Base-by-base conservation (phyloP, 305 asterid genomes). In the Rubia tinctorum region DNA sequence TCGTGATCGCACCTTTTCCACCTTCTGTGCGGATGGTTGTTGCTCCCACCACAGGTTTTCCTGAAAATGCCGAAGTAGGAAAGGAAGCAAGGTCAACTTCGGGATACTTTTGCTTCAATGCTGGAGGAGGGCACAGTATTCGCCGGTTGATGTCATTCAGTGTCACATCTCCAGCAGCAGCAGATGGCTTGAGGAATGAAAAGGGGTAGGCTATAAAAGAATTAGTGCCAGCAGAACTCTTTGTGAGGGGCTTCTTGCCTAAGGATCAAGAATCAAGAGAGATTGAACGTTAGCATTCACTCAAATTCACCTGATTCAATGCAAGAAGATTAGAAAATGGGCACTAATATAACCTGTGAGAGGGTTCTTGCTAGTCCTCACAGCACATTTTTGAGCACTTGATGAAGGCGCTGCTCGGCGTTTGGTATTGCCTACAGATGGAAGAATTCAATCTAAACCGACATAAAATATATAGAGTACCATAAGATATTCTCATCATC, bases 1-100 rank as follows among this genome's bases (percentile, higher is more conserved):
- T 80, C 23, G 84, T 83, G n/a, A 83, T 80, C 43, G 77, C 72
- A 23, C 86, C 86, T 67, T 72, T 77, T 53, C 84, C 82, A 0
- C 82, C 82, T 68, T 77, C 84, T 8, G 78, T 83, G 75, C 73
- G 75, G 43, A 83, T 67, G 56, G 62, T 83, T 7, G 82, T 80
- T 69, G 62, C 76, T 20, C 84, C 84, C 20, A 80, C 75, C 8
- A 82, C 80, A 1, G 80, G 86, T 44, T 82, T 82, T 45, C 86
- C 84, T 0, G 84, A 80, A 66, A 83, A 77, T 65, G 84, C 82
- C 45, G 86, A 83, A 2, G 86, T 82, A 10, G 84, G 84, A 73
- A 72, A 77, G 59, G 49, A 45, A 44, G 74, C 23, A 15, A 75
- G 75, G 20, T 77, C 78, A 8, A 56, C 80, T 10, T 70, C 55